Base-by-base conservation (phyloP, 2,329 filamentous ascomycete species). In the Phyllachora maydis region DNA sequence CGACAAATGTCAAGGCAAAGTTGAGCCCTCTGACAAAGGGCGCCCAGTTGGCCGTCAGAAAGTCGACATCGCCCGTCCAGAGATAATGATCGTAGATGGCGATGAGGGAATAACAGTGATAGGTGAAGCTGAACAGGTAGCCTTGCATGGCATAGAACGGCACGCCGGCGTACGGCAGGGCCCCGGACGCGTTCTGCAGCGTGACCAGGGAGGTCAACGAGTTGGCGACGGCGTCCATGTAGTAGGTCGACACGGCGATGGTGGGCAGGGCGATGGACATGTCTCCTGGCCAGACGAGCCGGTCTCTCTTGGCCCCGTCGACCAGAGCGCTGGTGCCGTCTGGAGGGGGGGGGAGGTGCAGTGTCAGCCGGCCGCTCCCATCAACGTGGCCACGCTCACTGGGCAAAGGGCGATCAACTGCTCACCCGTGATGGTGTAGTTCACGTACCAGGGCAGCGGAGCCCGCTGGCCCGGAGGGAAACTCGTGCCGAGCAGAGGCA, bases 251-350 rank as follows among this genome's bases (percentile, higher is more conserved):
- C 3, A 56, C 49, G 4, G 51, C 46, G 4, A 56, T 42, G n/a
- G 38, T 45, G 5, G 53, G 51, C 0, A 54, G 39, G 3, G 52
- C 47, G 23, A 59, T 59, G 3, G 49, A 45, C 46, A 59, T 56
- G 28, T 62, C 57, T 2, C 56, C 56, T 8, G 57, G 52, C 53
- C 56, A 61, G 4, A 59, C 49, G 6, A 56, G 35, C 6, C 52
- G 44, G 27, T 59, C 55, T 22, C 55, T 42, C 31, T 60, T 60
- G 2, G 54, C 50, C 3, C 55, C 56, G 29, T 59, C 54, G 2
- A 31, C 35, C 15, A 36, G 34, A 2, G 28, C 36, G 16, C 24
- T 22, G 17, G 24, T 18, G 23, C 24, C 11, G 26, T 16, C 16
- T 29, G 24, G 19, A 23, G 22, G 18, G 24, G 16, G 16, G 24